Conservation (phyloP, 2,329 filamentous ascomycete species). For the Chrysoporthe cubensis region DNA sequence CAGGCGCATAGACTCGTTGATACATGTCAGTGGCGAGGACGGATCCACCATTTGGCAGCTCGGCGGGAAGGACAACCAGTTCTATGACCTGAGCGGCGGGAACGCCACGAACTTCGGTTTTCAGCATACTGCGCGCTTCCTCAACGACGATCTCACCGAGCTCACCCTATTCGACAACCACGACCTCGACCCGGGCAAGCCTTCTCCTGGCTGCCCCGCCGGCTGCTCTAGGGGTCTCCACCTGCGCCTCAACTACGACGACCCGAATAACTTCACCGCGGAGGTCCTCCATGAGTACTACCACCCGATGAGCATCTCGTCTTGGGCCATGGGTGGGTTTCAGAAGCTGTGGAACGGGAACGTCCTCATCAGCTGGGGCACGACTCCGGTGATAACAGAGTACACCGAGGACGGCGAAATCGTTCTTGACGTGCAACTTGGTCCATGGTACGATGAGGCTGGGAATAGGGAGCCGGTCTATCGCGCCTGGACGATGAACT, state of each 20-base stretch:
- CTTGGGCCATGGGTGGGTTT: conserved; percentile 27
- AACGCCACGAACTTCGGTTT: conserved; percentile 48
- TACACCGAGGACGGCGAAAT: conserved; percentile 44
- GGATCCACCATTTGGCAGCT: conserved; percentile 55
- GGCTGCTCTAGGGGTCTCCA: conserved; percentile 34
- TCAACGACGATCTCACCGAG: conserved; percentile 39
- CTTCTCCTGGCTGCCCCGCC: conserved; percentile 22
- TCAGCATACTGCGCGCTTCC: conserved; percentile 51
- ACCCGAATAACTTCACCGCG: conserved; percentile 47
- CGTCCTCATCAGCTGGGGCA: conserved; percentile 51
- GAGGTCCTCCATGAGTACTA: conserved; percentile 43
- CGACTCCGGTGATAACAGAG: conserved; percentile 51
- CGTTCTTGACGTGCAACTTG: conserved; percentile 48
- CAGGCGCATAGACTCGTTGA: conserved; percentile 41
- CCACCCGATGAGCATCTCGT: conserved; percentile 34
- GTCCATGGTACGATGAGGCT: conserved; percentile 28
- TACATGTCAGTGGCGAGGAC: conserved; percentile 49
- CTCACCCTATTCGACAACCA: conserved; percentile 56
- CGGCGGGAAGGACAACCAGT: conserved; percentile 52
- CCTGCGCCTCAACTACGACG: conserved; percentile 36
- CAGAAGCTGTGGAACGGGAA: conserved; percentile 35
- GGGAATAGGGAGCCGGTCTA: conserved; percentile 32
- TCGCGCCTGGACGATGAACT: conserved; percentile 29
- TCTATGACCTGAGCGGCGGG: conserved; percentile 40
- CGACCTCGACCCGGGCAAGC: conserved; percentile 35